Evolutionary conservation across 257 asterid genomes (phyloP).

Genomic region (Solanum gracilifrons): DNA sequence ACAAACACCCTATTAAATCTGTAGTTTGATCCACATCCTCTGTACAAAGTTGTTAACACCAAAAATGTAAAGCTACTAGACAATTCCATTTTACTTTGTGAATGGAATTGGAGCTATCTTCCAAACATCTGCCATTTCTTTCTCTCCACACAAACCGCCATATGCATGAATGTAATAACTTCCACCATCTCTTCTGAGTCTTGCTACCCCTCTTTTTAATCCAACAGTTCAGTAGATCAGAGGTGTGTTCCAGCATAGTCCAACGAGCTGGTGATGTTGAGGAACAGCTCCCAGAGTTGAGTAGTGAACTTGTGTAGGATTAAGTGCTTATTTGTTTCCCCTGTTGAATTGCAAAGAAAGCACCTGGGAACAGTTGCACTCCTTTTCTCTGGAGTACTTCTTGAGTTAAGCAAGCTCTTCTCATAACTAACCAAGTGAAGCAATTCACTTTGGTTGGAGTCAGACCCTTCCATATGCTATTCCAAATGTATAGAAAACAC

Average conservation of each 20-base stretch:
- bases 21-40: neutral
- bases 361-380: neutral
- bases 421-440: neutral
- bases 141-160: neutral
- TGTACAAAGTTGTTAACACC: neutral
- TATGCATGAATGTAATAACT: neutral
- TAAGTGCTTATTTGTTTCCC: neutral
- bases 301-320: neutral
- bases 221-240: neutral
- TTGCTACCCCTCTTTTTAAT: neutral
- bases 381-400: neutral
- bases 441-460: neutral
- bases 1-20: neutral
- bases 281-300: neutral
- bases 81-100: neutral
- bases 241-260: neutral
- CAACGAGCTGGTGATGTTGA: neutral
- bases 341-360: neutral
- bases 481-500: neutral
- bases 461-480: neutral
- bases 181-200: neutral
- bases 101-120: neutral
- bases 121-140: neutral
- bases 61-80: neutral
- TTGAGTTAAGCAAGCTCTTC: neutral